Conservation (phyloP, 2,329 filamentous ascomycete species). For the Diplodia mutila region DNA sequence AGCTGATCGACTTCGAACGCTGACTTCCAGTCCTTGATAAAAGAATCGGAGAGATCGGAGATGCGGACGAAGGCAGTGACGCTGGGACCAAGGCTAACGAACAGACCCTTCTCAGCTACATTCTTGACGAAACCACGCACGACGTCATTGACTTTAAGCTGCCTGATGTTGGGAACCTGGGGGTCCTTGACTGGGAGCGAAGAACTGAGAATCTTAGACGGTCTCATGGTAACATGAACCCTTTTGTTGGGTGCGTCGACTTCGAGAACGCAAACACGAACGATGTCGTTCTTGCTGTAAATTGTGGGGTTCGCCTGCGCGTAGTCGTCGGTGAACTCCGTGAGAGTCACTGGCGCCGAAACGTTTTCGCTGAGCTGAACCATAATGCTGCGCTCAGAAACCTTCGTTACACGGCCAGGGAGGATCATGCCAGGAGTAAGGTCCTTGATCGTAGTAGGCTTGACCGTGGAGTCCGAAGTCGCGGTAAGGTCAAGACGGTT, state of each 20-base stretch:
- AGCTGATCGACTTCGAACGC: conserved; percentile 86
- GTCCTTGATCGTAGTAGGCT: conserved; percentile 68
- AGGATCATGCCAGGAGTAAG: conserved; percentile 80
- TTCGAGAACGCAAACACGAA: conserved; percentile 82
- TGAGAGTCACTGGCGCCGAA: conserved; percentile 77
- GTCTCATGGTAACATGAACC: conserved; percentile 77
- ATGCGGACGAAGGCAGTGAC: conserved; percentile 84
- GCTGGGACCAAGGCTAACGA: conserved; percentile 79
- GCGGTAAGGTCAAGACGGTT: conserved; percentile 84
- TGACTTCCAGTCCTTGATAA: conserved; percentile 93
- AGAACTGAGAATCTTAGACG: conserved; percentile 87
- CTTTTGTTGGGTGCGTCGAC: conserved; percentile 85
- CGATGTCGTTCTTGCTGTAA: conserved; percentile 81
- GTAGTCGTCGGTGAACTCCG: conserved; percentile 87
- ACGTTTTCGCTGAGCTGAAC: conserved; percentile 83
- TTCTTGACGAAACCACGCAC: conserved; percentile 92
- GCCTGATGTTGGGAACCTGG: conserved; percentile 72
- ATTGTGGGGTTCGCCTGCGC: conserved; percentile 74
- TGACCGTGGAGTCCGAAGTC: conserved; percentile 60
- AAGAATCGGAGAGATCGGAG: conserved; percentile 85
- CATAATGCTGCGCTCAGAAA: conserved; percentile 80
- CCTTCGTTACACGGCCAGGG: conserved; percentile 80
- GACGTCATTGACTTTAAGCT: conserved; percentile 76
- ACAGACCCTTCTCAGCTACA: conserved; percentile 85
- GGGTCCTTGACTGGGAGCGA: conserved; percentile 78